These are phyloP conservation scores for Kazachstania kunashirensis DNA, from an alignment of 805 yeast species.

Conservation along the genomic window DNA sequence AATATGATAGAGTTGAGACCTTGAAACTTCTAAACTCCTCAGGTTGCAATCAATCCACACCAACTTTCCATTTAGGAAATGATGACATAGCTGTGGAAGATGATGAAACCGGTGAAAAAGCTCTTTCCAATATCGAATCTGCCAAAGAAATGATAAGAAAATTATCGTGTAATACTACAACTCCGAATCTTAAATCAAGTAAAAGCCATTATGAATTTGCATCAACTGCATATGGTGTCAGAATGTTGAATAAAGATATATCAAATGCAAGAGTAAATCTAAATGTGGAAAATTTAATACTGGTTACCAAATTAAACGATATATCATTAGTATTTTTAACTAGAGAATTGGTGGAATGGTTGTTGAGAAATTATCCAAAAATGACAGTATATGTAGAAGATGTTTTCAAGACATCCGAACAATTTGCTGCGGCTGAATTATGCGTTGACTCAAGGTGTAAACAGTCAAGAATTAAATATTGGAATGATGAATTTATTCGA, in stretches of 20 bases:
- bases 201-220: slow-evolving; percentile 58
- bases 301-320: slow-evolving; percentile 74
- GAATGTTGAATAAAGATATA: slow-evolving; percentile 62
- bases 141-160: slow-evolving; percentile 19
- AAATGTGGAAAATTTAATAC: slow-evolving; percentile 58
- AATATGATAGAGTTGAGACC: slow-evolving; percentile 4
- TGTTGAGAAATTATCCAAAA: slow-evolving; percentile 34
- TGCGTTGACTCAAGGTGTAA: slow-evolving; percentile 35
- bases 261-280: slow-evolving; percentile 60
- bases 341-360: slow-evolving; percentile 68
- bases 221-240: slow-evolving; percentile 73
- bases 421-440: slow-evolving; percentile 51
- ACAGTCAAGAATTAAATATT: slow-evolving; percentile 41
- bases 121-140: slow-evolving; percentile 7
- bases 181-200: slow-evolving; percentile 6
- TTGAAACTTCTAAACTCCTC: slow-evolving; percentile 1
- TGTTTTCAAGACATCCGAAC: slow-evolving; percentile 46
- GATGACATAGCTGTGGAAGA: slow-evolving; percentile 5
- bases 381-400: slow-evolving; percentile 62
- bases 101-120: slow-evolving; percentile 2
- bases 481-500: slow-evolving; percentile 53
- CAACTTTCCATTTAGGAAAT: slow-evolving; percentile 3
- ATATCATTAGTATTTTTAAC: slow-evolving; percentile 63
- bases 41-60: slow-evolving; percentile 3
- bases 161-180: slow-evolving; percentile 10